Conservation (phyloP, 305 asterid species). For the Fraxinus sp. region DNA sequence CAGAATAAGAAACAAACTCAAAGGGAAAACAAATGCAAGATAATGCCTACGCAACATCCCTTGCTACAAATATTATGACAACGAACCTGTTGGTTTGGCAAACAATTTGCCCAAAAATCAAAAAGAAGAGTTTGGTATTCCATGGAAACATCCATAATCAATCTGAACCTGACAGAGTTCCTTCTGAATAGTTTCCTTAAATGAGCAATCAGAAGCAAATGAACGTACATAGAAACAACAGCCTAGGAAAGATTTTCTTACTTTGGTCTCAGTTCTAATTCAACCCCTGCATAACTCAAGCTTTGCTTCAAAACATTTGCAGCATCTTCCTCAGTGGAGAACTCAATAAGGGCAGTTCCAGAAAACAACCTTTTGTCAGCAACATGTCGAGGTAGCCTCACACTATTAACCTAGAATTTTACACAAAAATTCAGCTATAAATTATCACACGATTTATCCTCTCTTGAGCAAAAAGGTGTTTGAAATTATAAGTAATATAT, state of each 20-base stretch:
- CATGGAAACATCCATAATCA: neutral
- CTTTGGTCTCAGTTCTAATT: constrained; percentile 78
- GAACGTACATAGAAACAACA: constrained; percentile 2
- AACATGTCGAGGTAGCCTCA: constrained; percentile 97
- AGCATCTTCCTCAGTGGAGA: constrained; percentile 83
- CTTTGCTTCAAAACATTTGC: constrained; percentile 59
- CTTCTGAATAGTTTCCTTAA: neutral
- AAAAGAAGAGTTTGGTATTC: neutral
- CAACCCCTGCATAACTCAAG: constrained; percentile 67
- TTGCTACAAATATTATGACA: neutral
- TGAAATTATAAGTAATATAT: neutral
- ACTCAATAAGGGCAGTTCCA: constrained; percentile 92
- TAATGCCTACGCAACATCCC: neutral
- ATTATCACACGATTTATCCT: neutral
- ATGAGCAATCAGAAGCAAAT: neutral
- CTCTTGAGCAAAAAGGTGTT: neutral
- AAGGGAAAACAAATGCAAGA: neutral
- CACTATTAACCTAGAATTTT: constrained; percentile 79
- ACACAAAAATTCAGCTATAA: neutral
- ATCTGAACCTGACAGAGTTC: constrained; percentile 2
- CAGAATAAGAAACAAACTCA: neutral
- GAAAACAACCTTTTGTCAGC: constrained; percentile 75
- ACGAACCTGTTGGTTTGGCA: neutral
- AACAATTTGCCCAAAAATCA: neutral
- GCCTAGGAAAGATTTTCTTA: constrained; percentile 33